Percentiles rank a stretch among this genome's conserved stretches.
Conservation (phyloP, 371 early-diverging fungal species). For the Syncephalastrum racemosum region DNA sequence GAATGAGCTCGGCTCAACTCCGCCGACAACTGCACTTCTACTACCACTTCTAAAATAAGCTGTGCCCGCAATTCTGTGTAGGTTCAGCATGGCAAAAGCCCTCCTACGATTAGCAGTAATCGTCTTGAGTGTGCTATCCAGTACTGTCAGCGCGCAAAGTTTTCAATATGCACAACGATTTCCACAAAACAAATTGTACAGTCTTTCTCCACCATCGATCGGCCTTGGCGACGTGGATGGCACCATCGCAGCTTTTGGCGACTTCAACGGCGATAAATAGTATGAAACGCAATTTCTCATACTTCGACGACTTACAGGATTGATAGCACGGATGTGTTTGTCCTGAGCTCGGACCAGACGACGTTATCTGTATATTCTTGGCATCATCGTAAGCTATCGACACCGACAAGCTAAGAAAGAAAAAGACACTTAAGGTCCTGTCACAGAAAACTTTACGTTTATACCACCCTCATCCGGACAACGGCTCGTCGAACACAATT, state of each 20-base stretch:
- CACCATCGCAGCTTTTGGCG: conserved; percentile 80
- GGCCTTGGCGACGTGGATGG: conserved; percentile 70
- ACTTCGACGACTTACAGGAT: too few species aligned
- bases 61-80: too few species aligned
- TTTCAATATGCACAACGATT: conserved; percentile 45
- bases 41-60: too few species aligned
- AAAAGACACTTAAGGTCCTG: not conserved
- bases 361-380: conserved; percentile 69
- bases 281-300: conserved; percentile 22
- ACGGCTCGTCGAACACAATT: conserved; percentile 27
- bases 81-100: too few species aligned
- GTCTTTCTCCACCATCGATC: conserved; percentile 28
- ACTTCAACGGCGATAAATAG: conserved; percentile 84
- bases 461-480: conserved; percentile 20
- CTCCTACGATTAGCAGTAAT: too few species aligned
- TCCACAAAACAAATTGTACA: conserved; percentile 43
- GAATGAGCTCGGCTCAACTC: too few species aligned
- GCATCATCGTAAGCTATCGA: conserved; percentile 50
- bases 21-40: too few species aligned
- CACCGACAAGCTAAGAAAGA: not conserved
- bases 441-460: conserved; percentile 27
- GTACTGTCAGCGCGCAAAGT: conserved; percentile 20
- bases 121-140: too few species aligned
- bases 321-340: conserved; percentile 75
- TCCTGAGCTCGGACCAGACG: conserved; percentile 63